Conservation (phyloP, 176 grass and related monocot species). For the Ananas comosus region DNA sequence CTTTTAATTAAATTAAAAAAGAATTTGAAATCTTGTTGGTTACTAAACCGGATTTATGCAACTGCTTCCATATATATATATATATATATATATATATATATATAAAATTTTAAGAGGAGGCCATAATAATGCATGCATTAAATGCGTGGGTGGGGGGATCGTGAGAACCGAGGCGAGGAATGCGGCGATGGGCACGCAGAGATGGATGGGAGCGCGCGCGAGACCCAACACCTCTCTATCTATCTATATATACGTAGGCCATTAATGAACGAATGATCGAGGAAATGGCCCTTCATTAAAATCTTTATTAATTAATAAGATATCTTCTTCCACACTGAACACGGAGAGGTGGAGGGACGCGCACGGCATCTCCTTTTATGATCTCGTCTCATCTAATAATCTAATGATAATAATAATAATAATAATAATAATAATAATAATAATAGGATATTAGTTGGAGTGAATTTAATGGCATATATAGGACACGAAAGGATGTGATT, state of each 20-base stretch:
- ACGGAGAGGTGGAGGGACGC: not conserved
- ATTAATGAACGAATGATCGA: not conserved
- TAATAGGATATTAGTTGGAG: not conserved
- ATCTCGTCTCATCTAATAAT: too few relatives aligned
- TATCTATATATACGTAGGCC: not conserved
- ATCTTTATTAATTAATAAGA: too few relatives aligned
- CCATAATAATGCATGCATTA: not conserved
- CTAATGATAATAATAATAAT: too few relatives aligned
- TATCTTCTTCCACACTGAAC: too few relatives aligned
- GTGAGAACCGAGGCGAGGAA: conserved; percentile 1
- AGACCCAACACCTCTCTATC: not conserved
- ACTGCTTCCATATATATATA: too few relatives aligned
- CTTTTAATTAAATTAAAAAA: too few relatives aligned
- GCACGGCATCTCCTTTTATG: not conserved
- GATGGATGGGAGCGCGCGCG: not conserved
- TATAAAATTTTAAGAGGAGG: too few relatives aligned
- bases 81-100: too few relatives aligned
- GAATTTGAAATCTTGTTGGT: too few relatives aligned
- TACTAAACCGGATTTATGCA: too few relatives aligned
- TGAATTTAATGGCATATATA: not conserved
- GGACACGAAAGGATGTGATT: not conserved
- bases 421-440: not conserved
- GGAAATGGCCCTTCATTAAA: not conserved
- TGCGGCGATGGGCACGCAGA: not conserved
- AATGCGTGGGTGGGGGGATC: not conserved